Evolutionary conservation across 2,329 filamentous ascomycete genomes (phyloP).

Genomic region (Fusarium sp.): DNA sequence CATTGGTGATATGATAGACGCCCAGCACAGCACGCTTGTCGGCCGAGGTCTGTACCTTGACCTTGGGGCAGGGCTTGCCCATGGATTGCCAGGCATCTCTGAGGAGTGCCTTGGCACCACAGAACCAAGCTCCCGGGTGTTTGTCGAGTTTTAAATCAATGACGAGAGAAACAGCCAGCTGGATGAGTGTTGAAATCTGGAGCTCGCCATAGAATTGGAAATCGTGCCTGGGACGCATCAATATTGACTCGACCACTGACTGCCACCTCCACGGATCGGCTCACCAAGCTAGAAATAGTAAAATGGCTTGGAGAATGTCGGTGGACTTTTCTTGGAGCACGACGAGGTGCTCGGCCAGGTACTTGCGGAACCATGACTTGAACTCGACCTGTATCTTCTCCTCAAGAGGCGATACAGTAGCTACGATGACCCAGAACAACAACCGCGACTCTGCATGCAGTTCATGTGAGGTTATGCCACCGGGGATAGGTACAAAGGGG

Average conservation of each 20-base stretch:
- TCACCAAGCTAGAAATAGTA: conserved; percentile 52
- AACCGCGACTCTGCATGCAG: conserved; percentile 48
- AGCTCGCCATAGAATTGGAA: conserved; percentile 51
- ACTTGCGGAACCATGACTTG: conserved; percentile 50
- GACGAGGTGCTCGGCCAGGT: conserved; percentile 51
- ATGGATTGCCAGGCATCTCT: conserved; percentile 46
- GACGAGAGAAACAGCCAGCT: conserved; percentile 51
- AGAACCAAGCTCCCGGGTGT: conserved; percentile 34
- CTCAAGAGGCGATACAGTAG: conserved; percentile 46
- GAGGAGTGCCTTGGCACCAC: conserved; percentile 45
- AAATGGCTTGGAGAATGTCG: conserved; percentile 52
- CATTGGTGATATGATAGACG: conserved; percentile 50
- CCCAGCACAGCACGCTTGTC: conserved; percentile 54
- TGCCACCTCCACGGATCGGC: background rate
- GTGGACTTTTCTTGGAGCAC: conserved; percentile 49
- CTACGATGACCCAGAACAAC: conserved; percentile 52
- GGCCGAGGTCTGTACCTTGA: conserved; percentile 41
- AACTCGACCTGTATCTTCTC: conserved; percentile 46
- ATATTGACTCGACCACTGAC: accelerated
- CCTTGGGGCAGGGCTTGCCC: conserved; percentile 22
- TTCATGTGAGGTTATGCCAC: conserved; percentile 39
- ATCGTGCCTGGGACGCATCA: conserved; percentile 47
- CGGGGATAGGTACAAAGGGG: conserved; percentile 51
- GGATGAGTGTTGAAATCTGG: conserved; percentile 51
- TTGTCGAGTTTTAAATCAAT: conserved; percentile 51